These are phyloP conservation scores for Erodium texanum DNA, from an alignment of 441 rosid species.

Conservation along the genomic window DNA sequence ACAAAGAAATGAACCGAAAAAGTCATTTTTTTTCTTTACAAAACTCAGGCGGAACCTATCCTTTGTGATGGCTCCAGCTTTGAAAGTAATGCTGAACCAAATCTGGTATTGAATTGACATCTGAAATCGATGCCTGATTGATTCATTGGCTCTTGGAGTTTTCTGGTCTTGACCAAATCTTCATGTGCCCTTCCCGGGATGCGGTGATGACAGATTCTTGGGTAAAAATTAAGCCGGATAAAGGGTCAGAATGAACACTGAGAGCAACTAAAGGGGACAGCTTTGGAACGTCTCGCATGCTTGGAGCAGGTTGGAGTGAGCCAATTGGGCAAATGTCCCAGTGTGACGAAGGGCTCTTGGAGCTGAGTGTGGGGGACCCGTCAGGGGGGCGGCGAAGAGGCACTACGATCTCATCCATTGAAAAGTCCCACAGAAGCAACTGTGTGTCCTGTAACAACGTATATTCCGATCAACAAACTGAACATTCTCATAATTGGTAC, in stretches of 20 bases:
- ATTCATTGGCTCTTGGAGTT: not conserved
- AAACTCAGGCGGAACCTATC: not conserved
- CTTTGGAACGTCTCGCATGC: conserved; percentile 6
- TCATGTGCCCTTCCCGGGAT: conserved; percentile 3
- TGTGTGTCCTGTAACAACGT: not conserved
- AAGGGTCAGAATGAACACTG: not conserved
- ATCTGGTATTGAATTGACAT: not conserved
- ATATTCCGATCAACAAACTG: not conserved
- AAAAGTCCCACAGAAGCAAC: conserved; percentile 3
- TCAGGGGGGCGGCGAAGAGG: conserved; percentile 6
- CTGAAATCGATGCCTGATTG: not conserved
- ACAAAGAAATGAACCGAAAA: not conserved
- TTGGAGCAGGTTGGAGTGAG: conserved; percentile 6
- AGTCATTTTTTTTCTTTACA: not conserved
- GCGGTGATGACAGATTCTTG: not conserved
- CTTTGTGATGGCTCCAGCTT: not conserved
- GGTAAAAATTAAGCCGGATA: conserved; percentile 1
- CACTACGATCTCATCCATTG: not conserved
- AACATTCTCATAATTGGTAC: not conserved
- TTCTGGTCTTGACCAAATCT: not conserved
- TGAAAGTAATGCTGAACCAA: not conserved
- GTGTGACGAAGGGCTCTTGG: not conserved
- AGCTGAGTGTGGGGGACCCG: conserved; percentile 3
- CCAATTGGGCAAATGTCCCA: conserved; percentile 2
- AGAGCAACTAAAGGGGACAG: conserved; percentile 3